Conservation (phyloP, 2,329 filamentous ascomycete species). For the Arthrobotrys conoides region DNA sequence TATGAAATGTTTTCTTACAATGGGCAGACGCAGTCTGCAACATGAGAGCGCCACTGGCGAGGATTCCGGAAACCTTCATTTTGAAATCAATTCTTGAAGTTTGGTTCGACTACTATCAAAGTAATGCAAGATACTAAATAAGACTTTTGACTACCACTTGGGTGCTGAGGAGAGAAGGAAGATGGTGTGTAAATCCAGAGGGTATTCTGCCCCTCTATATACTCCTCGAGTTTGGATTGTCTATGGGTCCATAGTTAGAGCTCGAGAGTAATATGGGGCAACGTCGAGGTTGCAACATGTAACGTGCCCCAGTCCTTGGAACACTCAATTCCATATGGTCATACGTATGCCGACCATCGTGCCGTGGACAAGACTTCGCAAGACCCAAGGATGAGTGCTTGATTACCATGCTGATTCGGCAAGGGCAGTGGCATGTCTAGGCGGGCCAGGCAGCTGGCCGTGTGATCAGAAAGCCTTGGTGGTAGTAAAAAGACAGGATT, state of each 20-base stretch:
- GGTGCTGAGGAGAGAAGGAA: conserved; percentile 38
- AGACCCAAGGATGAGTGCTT: conserved; percentile 39
- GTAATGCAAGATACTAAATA: conserved; percentile 38
- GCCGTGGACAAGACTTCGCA: conserved; percentile 46
- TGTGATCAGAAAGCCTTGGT: conserved; percentile 30
- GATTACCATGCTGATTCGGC: conserved; percentile 28
- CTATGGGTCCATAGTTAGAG: neutral
- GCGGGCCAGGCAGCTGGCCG: conserved; percentile 42
- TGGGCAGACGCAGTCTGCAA: conserved; percentile 59
- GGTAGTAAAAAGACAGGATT: conserved; percentile 26
- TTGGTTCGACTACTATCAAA: conserved; percentile 51
- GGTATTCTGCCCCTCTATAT: conserved; percentile 41
- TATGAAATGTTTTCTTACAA: conserved; percentile 28
- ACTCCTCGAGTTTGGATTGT: conserved; percentile 2
- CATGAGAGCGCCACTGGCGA: conserved; percentile 50
- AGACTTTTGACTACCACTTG: conserved; percentile 42
- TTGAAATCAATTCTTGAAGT: conserved; percentile 50
- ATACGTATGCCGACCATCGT: conserved; percentile 34
- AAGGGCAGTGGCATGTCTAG: conserved; percentile 27
- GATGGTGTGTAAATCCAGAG: conserved; percentile 1
- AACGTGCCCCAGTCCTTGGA: conserved; percentile 32
- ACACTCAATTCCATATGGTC: conserved; percentile 23
- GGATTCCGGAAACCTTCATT: conserved; percentile 51
- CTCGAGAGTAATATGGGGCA: conserved; percentile 2
- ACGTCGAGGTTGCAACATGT: conserved; percentile 37